Evolutionary conservation across 306 rosid species (phyloP).

Genomic region (Luffa aegyptiaca): DNA sequence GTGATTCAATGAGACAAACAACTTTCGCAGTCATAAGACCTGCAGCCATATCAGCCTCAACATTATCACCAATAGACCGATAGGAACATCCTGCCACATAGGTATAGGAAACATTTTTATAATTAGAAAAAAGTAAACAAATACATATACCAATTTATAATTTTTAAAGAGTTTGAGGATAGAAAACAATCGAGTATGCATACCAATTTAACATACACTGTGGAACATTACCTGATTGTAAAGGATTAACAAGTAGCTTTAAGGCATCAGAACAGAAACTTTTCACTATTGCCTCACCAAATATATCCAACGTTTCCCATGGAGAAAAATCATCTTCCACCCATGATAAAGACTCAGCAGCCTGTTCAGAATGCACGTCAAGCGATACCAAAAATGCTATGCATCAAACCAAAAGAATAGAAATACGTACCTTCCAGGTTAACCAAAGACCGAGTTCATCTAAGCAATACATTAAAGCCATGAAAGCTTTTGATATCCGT

Average conservation of each 20-base stretch:
- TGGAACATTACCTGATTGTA: constrained; percentile 40
- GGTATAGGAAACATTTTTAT: constrained; percentile 8
- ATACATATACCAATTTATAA: no score
- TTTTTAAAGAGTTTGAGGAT: not conserved
- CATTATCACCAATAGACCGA: constrained; percentile 39
- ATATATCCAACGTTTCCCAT: constrained; percentile 28
- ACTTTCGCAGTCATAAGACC: constrained; percentile 63
- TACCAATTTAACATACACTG: not conserved
- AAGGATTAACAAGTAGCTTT: constrained; percentile 12
- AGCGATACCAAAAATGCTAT: constrained; percentile 10
- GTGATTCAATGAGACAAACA: constrained; percentile 49
- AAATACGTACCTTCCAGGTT: constrained; percentile 52
- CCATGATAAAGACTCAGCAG: constrained; percentile 43
- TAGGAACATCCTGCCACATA: constrained; percentile 29
- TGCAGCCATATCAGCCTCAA: constrained; percentile 16
- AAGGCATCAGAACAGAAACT: constrained; percentile 32
- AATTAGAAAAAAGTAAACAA: not conserved
- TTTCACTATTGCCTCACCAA: constrained; percentile 41
- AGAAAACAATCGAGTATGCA: not conserved
- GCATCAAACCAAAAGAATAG: not conserved
- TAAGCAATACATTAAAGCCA: constrained; percentile 40
- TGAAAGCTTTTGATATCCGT: constrained; percentile 33
- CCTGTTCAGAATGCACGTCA: constrained; percentile 31
- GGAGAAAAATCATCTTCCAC: constrained; percentile 27
- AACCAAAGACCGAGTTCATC: constrained; percentile 70